phyloP scores from a whole-genome alignment of 768 basidiomycete genomes.

The Dendrothele bispora region DNA sequence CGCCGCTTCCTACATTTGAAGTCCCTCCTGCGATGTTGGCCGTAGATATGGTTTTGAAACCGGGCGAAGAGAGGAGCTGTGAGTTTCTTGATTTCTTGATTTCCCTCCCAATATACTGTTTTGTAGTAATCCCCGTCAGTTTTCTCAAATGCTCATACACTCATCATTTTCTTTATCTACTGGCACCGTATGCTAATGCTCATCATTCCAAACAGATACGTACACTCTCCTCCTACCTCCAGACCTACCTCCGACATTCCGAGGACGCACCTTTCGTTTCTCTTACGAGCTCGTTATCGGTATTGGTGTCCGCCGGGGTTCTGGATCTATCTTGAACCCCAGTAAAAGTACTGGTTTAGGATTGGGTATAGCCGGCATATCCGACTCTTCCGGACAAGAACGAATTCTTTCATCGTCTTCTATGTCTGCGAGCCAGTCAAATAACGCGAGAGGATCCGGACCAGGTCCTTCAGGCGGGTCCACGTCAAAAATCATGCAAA shows the following conservation, averaged over 20 bases:
- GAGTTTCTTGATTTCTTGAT: constrained; percentile 28
- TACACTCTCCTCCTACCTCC: constrained; percentile 78
- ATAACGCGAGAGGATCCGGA: no score
- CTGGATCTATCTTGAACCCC: no score
- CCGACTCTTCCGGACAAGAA: no score
- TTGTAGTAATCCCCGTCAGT: no score
- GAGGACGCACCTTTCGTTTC: constrained; percentile 80
- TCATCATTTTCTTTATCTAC: no score
- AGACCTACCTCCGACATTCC: constrained; percentile 87
- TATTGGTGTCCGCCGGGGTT: constrained; percentile 68
- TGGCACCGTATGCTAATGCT: no score
- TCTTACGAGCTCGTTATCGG: constrained; percentile 91
- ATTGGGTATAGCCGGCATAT: no score
- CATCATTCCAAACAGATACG: constrained; percentile 68
- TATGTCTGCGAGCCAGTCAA: no score
- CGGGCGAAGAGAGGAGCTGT: constrained; percentile 89
- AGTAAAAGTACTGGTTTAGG: no score
- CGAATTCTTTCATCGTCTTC: no score
- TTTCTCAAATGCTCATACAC: no score
- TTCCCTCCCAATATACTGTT: neutral
- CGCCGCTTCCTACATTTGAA: constrained; percentile 81
- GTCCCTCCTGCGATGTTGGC: constrained; percentile 86
- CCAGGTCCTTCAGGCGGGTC: no score
- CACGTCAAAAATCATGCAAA: constrained; percentile 81
- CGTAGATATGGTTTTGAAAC: constrained; percentile 77